Percentiles rank a stretch among this genome's conserved stretches.
These are phyloP conservation scores for Neofusicoccum sp. DNA, from an alignment of 2,329 filamentous ascomycete species.

Conservation along the genomic window DNA sequence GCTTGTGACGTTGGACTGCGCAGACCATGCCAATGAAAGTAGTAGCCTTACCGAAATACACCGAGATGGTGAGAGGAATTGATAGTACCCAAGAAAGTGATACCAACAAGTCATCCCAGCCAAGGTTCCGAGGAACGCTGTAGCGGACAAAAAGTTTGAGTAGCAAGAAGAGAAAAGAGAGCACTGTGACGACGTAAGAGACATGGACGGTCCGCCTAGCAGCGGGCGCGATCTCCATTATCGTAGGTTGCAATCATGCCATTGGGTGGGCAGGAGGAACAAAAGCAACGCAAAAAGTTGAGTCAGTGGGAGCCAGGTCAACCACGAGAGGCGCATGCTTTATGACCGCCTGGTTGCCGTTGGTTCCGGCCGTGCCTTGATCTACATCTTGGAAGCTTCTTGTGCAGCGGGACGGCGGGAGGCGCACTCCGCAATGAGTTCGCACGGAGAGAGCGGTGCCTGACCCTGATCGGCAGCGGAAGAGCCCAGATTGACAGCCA, in stretches of 20 bases:
- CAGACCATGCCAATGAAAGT: background rate
- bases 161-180: background rate
- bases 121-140: background rate
- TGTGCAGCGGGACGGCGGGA: background rate
- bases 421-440: background rate
- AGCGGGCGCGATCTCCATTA: background rate
- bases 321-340: background rate
- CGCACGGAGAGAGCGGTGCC: background rate
- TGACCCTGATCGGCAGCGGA: background rate
- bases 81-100: background rate
- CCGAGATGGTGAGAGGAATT: constrained; percentile 2
- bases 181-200: background rate
- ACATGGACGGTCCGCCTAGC: background rate
- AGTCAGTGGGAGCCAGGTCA: background rate
- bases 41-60: constrained; percentile 1
- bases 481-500: background rate
- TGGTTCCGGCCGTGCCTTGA: no score
- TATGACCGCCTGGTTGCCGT: background rate
- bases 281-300: background rate
- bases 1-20: no score
- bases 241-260: background rate
- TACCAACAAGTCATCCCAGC: constrained; percentile 1
- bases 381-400: no score
- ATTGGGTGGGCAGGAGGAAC: background rate
- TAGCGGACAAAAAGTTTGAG: constrained; percentile 6